These are phyloP conservation scores for Suillus alpinus DNA, from an alignment of 768 basidiomycete species.

Conservation along the genomic window DNA sequence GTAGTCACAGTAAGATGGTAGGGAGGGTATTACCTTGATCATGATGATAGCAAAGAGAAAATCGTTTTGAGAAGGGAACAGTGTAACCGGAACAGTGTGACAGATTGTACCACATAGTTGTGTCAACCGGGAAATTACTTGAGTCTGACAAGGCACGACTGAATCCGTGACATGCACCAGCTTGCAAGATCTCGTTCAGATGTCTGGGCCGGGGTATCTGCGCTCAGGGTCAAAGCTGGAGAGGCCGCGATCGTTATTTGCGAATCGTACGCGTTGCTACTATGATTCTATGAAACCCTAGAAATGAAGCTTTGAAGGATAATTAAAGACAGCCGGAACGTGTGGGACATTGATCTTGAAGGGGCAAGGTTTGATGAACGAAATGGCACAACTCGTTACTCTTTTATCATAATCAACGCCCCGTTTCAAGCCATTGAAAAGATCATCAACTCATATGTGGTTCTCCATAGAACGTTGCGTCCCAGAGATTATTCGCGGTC, in stretches of 20 bases:
- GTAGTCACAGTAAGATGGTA: too few relatives aligned
- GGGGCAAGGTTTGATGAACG: background rate
- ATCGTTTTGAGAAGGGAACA: too few relatives aligned
- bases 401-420: background rate
- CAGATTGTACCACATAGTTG: too few relatives aligned
- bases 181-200: background rate
- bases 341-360: background rate
- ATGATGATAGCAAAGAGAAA: too few relatives aligned
- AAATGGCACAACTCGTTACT: too few relatives aligned
- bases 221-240: background rate
- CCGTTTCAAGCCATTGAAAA: background rate
- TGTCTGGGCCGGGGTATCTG: background rate
- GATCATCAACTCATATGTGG: background rate
- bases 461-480: background rate
- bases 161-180: background rate
- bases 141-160: background rate
- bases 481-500: background rate
- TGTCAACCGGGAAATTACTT: background rate
- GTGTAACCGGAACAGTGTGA: too few relatives aligned
- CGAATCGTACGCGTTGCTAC: background rate
- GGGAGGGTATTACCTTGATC: background rate
- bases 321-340: background rate
- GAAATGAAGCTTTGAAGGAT: background rate
- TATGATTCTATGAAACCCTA: background rate
- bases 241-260: background rate